phyloP scores from a whole-genome alignment of 306 rosid genomes.

The Trifolium fragiferum region DNA sequence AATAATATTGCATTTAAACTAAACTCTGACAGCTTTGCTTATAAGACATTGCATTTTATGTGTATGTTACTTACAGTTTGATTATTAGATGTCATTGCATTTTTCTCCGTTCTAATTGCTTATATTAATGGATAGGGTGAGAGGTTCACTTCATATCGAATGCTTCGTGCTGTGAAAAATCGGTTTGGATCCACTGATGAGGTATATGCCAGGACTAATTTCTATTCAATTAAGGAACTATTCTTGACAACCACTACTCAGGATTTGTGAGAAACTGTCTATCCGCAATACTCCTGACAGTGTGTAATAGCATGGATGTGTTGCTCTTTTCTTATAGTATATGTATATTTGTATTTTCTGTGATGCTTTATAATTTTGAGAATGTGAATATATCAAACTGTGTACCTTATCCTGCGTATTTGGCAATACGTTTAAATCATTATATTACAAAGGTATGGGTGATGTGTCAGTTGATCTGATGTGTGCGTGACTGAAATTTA shows the following conservation, averaged over 20 bases:
- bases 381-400: constrained; percentile 7
- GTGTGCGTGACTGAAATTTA: constrained; percentile 12
- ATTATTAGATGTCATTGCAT: constrained; percentile 21
- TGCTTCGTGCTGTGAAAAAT: constrained; percentile 93
- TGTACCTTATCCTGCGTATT: constrained; percentile 3
- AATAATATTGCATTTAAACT: constrained; percentile 16
- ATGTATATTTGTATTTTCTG: constrained; percentile 30
- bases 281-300: neutral
- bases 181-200: constrained; percentile 95
- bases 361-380: constrained; percentile 29
- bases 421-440: constrained; percentile 13
- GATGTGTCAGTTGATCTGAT: constrained; percentile 31
- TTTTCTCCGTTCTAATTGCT: constrained; percentile 37
- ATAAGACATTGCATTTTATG: constrained; percentile 15
- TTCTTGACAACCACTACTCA: constrained; percentile 20
- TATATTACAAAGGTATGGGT: constrained; percentile 7
- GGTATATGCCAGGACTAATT: constrained; percentile 52
- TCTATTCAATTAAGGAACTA: constrained; percentile 1
- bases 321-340: constrained; percentile 36
- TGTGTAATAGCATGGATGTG: constrained; percentile 1
- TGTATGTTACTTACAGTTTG: constrained; percentile 23
- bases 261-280: constrained; percentile 15
- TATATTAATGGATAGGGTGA: constrained; percentile 70
- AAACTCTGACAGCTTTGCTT: constrained; percentile 17
- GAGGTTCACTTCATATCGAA: constrained; percentile 75